Evolutionary conservation across 208 protist species (phyloP).

Genomic region (Trypanosoma melophagium): DNA sequence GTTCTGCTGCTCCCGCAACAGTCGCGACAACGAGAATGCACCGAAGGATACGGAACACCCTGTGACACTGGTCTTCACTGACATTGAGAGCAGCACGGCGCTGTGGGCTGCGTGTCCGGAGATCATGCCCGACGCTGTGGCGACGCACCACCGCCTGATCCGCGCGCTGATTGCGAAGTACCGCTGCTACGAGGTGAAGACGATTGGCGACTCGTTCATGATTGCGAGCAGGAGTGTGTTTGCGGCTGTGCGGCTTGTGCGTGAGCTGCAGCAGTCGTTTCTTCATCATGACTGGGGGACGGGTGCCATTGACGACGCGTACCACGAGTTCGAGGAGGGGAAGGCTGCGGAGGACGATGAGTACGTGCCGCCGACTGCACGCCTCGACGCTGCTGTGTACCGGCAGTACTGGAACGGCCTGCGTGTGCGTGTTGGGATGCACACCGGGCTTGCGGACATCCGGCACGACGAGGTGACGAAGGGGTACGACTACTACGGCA

Average conservation of each 20-base stretch:
- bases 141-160: conserved; percentile 69
- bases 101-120: conserved; percentile 66
- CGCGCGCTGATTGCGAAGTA: conserved; percentile 55
- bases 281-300: conserved; percentile 58
- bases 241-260: conserved; percentile 41
- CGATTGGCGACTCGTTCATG: conserved; percentile 86
- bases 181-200: conserved; percentile 87
- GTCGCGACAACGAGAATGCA: conserved; percentile 46
- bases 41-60: conserved; percentile 43
- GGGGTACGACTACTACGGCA: conserved; percentile 86
- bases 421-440: conserved; percentile 57
- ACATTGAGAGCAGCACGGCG: conserved; percentile 79
- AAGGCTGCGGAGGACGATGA: conserved; percentile 23
- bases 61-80: conserved; percentile 74
- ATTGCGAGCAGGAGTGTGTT: conserved; percentile 58
- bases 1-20: conserved; percentile 23
- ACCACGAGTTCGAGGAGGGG: conserved; percentile 45
- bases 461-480: conserved; percentile 52
- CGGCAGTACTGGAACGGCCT: conserved; percentile 39
- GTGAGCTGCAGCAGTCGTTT: conserved; percentile 56
- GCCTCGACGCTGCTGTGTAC: conserved; percentile 41
- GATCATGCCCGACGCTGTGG: conserved; percentile 65
- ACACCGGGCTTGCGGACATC: conserved; percentile 71
- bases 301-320: conserved; percentile 40
- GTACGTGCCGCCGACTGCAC: conserved; percentile 31